phyloP scores from a whole-genome alignment of 2,329 filamentous ascomycete genomes.

The Emergomyces orientalis region DNA sequence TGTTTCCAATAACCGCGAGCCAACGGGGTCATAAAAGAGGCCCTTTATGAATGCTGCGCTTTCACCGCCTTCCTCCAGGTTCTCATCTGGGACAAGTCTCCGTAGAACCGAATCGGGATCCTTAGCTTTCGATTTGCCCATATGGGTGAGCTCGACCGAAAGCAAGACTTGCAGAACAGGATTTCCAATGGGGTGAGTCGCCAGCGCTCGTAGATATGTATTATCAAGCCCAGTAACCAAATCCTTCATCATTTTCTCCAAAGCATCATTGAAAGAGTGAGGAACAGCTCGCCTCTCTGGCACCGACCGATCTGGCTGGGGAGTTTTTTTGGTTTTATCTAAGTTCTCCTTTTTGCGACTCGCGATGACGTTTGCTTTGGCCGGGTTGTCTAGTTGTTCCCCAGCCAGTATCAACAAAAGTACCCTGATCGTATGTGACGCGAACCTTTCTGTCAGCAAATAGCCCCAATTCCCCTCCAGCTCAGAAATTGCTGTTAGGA shows the following conservation, averaged over 20 bases:
- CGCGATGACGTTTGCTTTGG: constrained; percentile 65
- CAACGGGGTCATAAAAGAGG: constrained; percentile 81
- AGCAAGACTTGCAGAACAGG: constrained; percentile 86
- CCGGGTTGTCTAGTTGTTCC: constrained; percentile 60
- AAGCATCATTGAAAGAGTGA: constrained; percentile 62
- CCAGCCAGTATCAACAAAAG: constrained; percentile 79
- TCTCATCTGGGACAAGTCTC: constrained; percentile 69
- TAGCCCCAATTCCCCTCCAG: constrained; percentile 76
- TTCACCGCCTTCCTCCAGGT: constrained; percentile 61
- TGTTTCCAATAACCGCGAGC: constrained; percentile 80
- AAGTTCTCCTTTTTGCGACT: constrained; percentile 90
- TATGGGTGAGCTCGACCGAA: constrained; percentile 70
- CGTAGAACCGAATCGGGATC: constrained; percentile 62
- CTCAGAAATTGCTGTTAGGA: constrained; percentile 74
- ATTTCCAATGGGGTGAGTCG: constrained; percentile 82
- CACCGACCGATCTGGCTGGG: constrained; percentile 41
- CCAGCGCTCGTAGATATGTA: constrained; percentile 70
- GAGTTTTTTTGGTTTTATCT: constrained; percentile 45
- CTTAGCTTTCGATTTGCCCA: constrained; percentile 57
- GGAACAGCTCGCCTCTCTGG: constrained; percentile 55
- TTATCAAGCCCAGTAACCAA: constrained; percentile 66
- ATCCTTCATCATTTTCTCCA: constrained; percentile 73
- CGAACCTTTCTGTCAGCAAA: constrained; percentile 78
- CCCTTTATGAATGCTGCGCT: constrained; percentile 74
- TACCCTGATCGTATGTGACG: constrained; percentile 81